phyloP scores from a whole-genome alignment of 2,329 filamentous ascomycete species.

The Ophiocordyceps camponoti-rufipedis region DNA sequence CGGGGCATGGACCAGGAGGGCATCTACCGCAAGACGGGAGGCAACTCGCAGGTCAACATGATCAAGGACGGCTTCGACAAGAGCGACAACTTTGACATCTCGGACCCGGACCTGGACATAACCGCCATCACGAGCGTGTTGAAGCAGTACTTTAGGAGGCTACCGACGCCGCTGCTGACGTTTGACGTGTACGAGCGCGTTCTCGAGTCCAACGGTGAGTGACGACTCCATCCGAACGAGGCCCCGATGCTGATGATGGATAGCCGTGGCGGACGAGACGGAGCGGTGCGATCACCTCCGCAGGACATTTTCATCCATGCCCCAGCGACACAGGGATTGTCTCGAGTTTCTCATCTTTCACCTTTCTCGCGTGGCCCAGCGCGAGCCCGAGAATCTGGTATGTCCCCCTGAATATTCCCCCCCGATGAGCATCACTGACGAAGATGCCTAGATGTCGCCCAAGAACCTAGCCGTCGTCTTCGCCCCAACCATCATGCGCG shows the following conservation, averaged over 20 bases:
- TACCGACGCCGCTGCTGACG: slow-evolving; percentile 77
- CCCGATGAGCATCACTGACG: slow-evolving; percentile 4
- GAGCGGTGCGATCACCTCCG: slow-evolving; percentile 56
- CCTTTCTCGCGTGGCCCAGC: slow-evolving; percentile 66
- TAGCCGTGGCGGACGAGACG: slow-evolving; percentile 44
- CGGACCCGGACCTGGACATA: slow-evolving; percentile 84
- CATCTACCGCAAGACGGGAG: slow-evolving; percentile 94
- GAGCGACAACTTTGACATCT: slow-evolving; percentile 75
- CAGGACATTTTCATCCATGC: slow-evolving; percentile 59
- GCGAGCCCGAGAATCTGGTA: slow-evolving; percentile 71
- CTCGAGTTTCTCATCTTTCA: slow-evolving; percentile 92
- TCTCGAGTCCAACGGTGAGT: slow-evolving; percentile 59
- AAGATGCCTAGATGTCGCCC: slow-evolving; percentile 57
- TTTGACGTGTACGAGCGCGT: slow-evolving; percentile 84
- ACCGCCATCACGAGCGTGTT: slow-evolving; percentile 88
- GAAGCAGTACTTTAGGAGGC: slow-evolving; percentile 93
- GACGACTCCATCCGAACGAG: not conserved
- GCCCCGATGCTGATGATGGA: not conserved
- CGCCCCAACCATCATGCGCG: slow-evolving; percentile 92
- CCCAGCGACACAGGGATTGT: slow-evolving; percentile 69
- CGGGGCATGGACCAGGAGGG: slow-evolving; percentile 95
- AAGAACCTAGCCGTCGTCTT: slow-evolving; percentile 95
- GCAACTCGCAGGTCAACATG: slow-evolving; percentile 73
- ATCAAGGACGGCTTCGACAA: slow-evolving; percentile 87
- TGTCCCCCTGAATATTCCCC: slow-evolving; percentile 7